These are phyloP conservation scores for Blastomyces emzantsi DNA, from an alignment of 2,329 filamentous ascomycete species.

Conservation along the genomic window DNA sequence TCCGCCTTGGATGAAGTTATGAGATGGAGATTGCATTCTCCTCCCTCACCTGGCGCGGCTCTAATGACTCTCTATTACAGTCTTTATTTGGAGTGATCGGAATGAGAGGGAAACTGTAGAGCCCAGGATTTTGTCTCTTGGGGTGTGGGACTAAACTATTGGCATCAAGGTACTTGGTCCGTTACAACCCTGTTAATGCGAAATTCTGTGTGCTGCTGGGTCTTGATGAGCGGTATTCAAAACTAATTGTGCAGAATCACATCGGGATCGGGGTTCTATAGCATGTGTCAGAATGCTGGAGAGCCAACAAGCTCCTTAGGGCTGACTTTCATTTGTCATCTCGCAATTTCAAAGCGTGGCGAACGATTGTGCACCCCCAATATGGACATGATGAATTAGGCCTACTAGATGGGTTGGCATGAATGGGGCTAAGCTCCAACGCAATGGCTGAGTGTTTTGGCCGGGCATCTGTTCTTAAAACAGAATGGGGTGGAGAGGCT, in stretches of 20 bases:
- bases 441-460: neutral
- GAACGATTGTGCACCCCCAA: neutral
- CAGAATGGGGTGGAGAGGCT: conserved; percentile 1
- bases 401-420: neutral
- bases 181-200: neutral
- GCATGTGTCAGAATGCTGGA: neutral
- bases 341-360: neutral
- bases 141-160: neutral
- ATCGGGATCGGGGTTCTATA: neutral
- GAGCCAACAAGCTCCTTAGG: conserved; percentile 9
- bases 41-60: neutral
- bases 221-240: neutral
- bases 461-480: conserved; percentile 8
- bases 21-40: neutral
- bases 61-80: neutral
- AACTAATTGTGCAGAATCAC: neutral
- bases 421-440: conserved; percentile 1
- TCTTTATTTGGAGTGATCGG: neutral
- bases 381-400: neutral
- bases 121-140: neutral
- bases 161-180: neutral
- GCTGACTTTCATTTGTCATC: conserved; percentile 6
- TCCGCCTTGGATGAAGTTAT: neutral
- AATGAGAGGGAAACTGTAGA: neutral
- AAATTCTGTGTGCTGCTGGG: neutral